phyloP scores from a whole-genome alignment of 345 rosid species.

The Cardamine resedifolia region DNA sequence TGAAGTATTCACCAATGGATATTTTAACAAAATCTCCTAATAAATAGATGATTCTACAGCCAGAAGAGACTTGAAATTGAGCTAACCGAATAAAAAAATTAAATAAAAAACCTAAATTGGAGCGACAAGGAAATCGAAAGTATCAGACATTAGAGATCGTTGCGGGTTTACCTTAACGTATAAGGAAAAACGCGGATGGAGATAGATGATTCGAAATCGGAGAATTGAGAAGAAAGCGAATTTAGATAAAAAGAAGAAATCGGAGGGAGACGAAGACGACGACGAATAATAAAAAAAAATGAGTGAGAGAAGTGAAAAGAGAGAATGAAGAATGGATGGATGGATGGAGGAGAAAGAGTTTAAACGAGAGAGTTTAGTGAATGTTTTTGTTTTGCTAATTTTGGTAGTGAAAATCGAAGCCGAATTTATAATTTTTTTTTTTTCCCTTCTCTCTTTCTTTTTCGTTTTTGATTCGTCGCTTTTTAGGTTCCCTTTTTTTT shows the following conservation, averaged over 20 bases:
- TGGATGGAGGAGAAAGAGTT: constrained; percentile 51
- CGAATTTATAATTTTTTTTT: constrained; percentile 19
- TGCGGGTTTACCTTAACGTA: constrained; percentile 23
- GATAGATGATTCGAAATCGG: constrained; percentile 4
- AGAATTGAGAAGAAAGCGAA: constrained; percentile 12
- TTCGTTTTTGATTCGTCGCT: constrained; percentile 23
- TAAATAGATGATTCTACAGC: neutral
- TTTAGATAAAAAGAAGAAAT: neutral
- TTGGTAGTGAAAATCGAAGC: constrained; percentile 26
- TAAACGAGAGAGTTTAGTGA: neutral
- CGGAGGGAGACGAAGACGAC: constrained; percentile 9
- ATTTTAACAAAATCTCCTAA: neutral
- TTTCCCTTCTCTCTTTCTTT: neutral
- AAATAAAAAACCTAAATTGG: neutral
- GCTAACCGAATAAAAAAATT: neutral
- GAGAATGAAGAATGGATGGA: constrained; percentile 35
- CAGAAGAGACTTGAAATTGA: neutral
- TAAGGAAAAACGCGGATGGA: constrained; percentile 6
- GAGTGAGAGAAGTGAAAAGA: constrained; percentile 29
- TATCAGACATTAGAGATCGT: constrained; percentile 5
- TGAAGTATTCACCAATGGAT: too few species aligned
- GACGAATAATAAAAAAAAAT: constrained; percentile 5
- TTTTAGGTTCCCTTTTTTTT: neutral
- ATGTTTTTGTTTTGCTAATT: constrained; percentile 33
- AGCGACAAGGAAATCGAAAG: neutral